Conservation (phyloP, 352 stramenopile genomes). For the Phytopythium mirpurense region DNA sequence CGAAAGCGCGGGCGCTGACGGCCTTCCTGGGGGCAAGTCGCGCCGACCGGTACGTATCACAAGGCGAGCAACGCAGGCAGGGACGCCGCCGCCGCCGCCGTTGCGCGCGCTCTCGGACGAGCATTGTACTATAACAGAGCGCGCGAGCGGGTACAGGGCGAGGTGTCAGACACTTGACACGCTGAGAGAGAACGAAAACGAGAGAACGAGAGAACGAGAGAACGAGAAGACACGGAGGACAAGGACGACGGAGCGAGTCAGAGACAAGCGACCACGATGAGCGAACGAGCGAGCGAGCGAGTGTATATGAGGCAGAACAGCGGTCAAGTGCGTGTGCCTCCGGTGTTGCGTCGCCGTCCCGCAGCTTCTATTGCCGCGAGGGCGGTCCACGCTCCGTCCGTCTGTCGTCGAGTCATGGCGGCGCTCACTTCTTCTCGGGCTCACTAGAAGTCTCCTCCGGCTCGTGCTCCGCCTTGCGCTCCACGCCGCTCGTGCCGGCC, state of each 20-base stretch:
- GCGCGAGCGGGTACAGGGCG: no score
- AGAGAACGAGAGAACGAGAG: neutral
- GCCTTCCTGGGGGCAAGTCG: no score
- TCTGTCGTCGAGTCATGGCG: neutral
- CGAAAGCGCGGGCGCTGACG: no score
- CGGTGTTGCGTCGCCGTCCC: neutral
- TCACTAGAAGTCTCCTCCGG: conserved; percentile 18
- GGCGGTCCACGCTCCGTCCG: conserved; percentile 5
- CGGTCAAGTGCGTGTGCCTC: neutral
- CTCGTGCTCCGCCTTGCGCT: conserved; percentile 15
- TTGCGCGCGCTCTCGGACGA: neutral
- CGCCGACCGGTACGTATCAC: no score
- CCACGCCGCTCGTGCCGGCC: no score
- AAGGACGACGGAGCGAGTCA: no score
- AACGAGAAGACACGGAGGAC: conserved; percentile 2
- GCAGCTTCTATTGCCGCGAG: neutral
- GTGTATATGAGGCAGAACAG: neutral
- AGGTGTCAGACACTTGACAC: no score
- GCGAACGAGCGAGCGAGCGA: neutral
- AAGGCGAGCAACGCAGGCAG: no score
- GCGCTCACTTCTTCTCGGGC: conserved; percentile 20
- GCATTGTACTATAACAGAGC: conserved; percentile 6
- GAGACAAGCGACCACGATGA: neutral
- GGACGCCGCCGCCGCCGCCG: neutral
- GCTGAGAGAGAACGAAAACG: no score